These are phyloP conservation scores for Populus trichocarpa DNA, from an alignment of 441 rosid species.

Conservation along the genomic window DNA sequence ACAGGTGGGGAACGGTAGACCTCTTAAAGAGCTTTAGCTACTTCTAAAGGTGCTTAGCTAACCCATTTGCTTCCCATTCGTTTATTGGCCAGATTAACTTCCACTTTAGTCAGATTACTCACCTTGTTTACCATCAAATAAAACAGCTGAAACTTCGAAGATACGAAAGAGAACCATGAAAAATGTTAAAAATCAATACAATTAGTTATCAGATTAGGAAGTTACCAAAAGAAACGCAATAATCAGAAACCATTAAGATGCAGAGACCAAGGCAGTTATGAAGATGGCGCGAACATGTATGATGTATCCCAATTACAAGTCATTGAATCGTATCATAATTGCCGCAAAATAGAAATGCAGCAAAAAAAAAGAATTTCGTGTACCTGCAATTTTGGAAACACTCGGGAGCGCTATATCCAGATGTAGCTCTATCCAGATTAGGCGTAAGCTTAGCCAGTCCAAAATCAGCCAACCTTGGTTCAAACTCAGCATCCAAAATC, in stretches of 20 bases:
- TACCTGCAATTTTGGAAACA: slow-evolving; percentile 81
- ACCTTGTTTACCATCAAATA: neutral
- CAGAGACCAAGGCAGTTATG: neutral
- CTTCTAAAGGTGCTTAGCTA: neutral
- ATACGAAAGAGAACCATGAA: neutral
- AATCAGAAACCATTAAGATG: neutral
- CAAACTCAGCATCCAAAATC: slow-evolving; percentile 89
- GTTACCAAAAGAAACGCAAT: neutral
- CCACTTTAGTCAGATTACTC: neutral
- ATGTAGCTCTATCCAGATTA: slow-evolving; percentile 37
- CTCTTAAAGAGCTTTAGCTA: slow-evolving; percentile 2
- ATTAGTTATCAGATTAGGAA: neutral
- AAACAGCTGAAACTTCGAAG: neutral
- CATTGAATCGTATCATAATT: neutral
- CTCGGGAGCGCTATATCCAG: slow-evolving; percentile 76
- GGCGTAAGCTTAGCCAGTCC: slow-evolving; percentile 71
- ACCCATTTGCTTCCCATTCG: neutral
- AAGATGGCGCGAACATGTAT: neutral
- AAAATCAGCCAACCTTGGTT: slow-evolving; percentile 77
- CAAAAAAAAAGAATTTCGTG: neutral
- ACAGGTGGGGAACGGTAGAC: neutral
- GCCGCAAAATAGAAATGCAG: neutral
- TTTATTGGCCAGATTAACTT: neutral
- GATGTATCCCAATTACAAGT: neutral
- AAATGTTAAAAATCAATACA: neutral